Conservation (phyloP, 345 rosid genomes). For the Sisymbrium irio region DNA sequence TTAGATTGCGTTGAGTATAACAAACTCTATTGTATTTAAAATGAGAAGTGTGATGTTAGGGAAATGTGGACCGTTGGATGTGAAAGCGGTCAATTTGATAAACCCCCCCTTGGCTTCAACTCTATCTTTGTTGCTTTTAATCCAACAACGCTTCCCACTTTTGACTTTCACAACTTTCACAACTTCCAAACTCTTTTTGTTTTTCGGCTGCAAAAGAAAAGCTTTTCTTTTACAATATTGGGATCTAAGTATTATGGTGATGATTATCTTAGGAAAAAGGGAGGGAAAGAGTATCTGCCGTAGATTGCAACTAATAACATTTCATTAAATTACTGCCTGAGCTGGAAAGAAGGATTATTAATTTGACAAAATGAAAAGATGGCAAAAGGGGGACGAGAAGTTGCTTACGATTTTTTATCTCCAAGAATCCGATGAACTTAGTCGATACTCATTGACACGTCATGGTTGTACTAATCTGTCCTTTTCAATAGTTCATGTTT, state of each 20-base stretch:
- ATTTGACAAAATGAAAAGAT: neutral
- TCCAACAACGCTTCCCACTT: constrained; percentile 19
- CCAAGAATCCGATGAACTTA: neutral
- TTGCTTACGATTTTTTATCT: neutral
- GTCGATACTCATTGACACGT: constrained; percentile 13
- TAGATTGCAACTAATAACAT: neutral
- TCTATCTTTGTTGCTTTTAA: constrained; percentile 15
- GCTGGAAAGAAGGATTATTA: constrained; percentile 15
- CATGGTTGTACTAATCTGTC: neutral
- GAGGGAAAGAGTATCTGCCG: neutral
- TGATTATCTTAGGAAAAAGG: neutral
- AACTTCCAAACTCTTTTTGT: constrained; percentile 1
- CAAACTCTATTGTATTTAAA: no score
- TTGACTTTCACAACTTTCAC: constrained; percentile 16
- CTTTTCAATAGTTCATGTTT: neutral
- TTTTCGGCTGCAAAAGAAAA: constrained; percentile 28
- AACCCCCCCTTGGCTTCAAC: neutral
- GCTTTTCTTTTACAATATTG: neutral
- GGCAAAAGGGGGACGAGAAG: constrained; percentile 9
- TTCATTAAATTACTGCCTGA: neutral
- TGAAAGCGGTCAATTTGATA: constrained; percentile 12
- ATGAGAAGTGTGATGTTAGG: neutral
- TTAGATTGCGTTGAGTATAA: neutral
- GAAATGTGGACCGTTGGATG: constrained; percentile 21
- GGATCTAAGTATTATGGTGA: neutral